Evolutionary conservation across 202 grass and related monocot species (phyloP).

Genomic region (Cymbopogon flexuosus): DNA sequence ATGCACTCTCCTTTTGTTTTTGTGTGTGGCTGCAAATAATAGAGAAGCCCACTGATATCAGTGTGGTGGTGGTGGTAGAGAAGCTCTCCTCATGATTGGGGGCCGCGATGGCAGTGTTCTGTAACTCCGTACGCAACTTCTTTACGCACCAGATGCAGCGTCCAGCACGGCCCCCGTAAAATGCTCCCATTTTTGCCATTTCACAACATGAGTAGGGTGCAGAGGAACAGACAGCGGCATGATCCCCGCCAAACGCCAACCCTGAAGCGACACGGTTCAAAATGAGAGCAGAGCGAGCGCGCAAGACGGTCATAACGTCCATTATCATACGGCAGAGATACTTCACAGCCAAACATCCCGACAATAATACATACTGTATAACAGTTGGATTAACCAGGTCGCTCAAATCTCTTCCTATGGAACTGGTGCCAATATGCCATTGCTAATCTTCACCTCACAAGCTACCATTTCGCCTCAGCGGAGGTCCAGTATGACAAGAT

Average conservation of each 20-base stretch:
- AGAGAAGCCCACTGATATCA: too few species aligned
- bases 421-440: background rate
- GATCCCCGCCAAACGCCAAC: background rate
- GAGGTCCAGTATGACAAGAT: background rate
- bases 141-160: background rate
- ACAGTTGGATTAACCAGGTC: constrained; percentile 19
- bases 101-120: background rate
- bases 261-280: background rate
- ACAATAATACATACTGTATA: constrained; percentile 35
- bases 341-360: constrained; percentile 34
- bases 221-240: too few species aligned
- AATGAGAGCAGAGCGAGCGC: background rate
- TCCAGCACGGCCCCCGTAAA: background rate
- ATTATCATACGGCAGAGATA: constrained; percentile 29
- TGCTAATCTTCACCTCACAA: constrained; percentile 25
- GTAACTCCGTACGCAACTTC: background rate
- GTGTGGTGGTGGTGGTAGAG: background rate
- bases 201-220: background rate
- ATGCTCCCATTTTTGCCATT: background rate
- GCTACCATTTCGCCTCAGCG: constrained; percentile 18
- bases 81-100: background rate
- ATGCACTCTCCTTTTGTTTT: background rate
- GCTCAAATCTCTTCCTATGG: constrained; percentile 16
- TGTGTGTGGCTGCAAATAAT: background rate
- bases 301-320: background rate